Percentiles rank a stretch among this genome's conserved stretches.
phyloP scores from a whole-genome alignment of 495 filamentous ascomycete genomes.

The Trichoderma orchidacearum region DNA sequence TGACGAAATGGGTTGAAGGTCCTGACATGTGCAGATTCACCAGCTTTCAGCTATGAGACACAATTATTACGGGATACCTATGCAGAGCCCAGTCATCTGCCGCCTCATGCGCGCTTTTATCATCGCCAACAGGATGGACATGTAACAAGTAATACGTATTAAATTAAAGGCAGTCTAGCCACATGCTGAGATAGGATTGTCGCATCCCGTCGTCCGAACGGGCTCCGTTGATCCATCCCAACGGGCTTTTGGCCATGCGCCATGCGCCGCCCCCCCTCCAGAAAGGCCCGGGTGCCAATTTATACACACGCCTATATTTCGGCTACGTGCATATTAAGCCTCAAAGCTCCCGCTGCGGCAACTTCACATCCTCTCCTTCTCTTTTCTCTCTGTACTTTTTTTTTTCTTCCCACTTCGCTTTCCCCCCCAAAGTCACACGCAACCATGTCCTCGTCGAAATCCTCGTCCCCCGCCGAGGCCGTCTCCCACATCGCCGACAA shows the following conservation, averaged over 20 bases:
- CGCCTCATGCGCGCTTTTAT: no score
- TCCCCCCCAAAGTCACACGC: neutral
- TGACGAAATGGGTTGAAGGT: no score
- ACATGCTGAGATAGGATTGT: neutral
- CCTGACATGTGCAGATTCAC: no score
- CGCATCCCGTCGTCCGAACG: neutral
- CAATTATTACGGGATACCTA: no score
- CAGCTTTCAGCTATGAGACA: no score
- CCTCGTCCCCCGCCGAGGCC: neutral
- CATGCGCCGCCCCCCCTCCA: no score
- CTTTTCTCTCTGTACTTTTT: neutral
- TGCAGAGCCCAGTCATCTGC: no score
- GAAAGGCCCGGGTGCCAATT: no score
- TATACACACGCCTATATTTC: neutral
- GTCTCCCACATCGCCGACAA: slow-evolving; percentile 24
- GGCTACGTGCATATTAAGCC: neutral
- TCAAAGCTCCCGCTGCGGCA: neutral
- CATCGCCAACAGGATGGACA: no score
- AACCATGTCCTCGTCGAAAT: neutral
- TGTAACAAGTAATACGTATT: no score
- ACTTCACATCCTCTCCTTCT: neutral
- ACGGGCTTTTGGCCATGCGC: no score
- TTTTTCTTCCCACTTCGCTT: neutral
- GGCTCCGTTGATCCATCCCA: neutral
- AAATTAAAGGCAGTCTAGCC: no score